Base-by-base conservation (phyloP, 164 flowering plant genomes). In the Vitis amurensis region DNA sequence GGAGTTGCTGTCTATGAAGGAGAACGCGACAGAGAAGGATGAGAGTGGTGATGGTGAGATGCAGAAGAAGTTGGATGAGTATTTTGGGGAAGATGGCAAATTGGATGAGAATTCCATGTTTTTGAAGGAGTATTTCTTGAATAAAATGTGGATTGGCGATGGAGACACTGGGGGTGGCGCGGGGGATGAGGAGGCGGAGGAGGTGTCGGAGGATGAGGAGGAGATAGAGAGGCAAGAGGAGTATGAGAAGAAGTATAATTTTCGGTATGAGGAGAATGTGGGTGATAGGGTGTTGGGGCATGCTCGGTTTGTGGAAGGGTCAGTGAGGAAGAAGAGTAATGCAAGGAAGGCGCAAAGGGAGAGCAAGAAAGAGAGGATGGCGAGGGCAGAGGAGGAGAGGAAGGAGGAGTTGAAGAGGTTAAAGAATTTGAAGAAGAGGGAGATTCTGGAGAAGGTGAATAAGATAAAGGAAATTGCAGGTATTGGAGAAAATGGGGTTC, bases 361-460 rank as follows among this genome's bases (percentile, higher is more conserved):
- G 85, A 87, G 86, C 62, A 91, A 89, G 79, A 85, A 85, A 72
- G 94, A 91, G 78, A 89, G 99, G 74, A 76, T 81, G 84, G 84
- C 72, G 51, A 81, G 81, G 62, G 92, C 90, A 2, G 87, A 85
- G 81, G 56, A 71, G 68, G 94, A 89, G 81, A 84, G 89, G 72
- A 82, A 86, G 77, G 97, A 95, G 83, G 98, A 95, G 76, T 66
- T 95, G 83, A 95, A 93, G 81, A 92, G 82, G 63, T 69, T 95
- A 87, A 93, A 95, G 87, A 93, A 91, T 65, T 76, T 95, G 83
- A 95, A 93, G 83, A 95, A 83, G 86, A 78, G 91, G 77, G 98
- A 95, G 78, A 89, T 88, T 9, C 65, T 83, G 66, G 90, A 90
- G 71, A 93, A 83, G 81, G 77, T 93, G 67, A 74, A 77, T 55